Evolutionary conservation across 169 alveolate genomes (phyloP), one percentile per base, ranked within the genome.

Genomic region (Theileria equi): DNA sequence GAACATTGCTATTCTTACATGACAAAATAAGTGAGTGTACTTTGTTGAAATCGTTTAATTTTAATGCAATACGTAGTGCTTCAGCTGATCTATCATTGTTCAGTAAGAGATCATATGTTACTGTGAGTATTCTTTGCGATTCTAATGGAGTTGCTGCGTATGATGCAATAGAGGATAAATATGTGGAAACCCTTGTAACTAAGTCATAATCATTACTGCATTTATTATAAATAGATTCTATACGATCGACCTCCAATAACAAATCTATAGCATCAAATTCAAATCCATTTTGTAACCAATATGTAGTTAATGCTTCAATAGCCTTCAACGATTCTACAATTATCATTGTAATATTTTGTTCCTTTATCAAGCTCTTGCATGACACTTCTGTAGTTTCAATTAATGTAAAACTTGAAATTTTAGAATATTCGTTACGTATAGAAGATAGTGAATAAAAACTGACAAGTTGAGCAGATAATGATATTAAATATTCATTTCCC

Each of bases 191-290:
- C 34, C 85, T 26, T 16, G 72, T 65, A 36, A 63, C 66, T 28
- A 76, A 58, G 52, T 65, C 85, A 23, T 76, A 40, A 57, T 76
- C 85, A 29, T 53, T 58, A 6, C 79, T 63, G 28, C 69, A 48
- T 57, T 65, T 63, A 1, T 64, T 62, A 16, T 61, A 38, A 13
- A 76, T 23, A 2, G 85, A 66, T 28, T 76, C 85, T 0, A 76
- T 63, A 13, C 69, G 36, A 53, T 76, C 85, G 26, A 65, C 85
- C 41, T 76, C 85, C 23, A 65, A 52, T 35, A 76, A 48, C 29
- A 76, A 44, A 44, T 76, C 85, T 0, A 76, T 63, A 19, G 85
- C 80, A 29, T 76, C 85, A 34, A 40, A 65, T 49, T 76, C 85
- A 41, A 65, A 65, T 1, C 85, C 85, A 36, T 65, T 52, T 11